These are phyloP conservation scores for Gymnopilus junonius DNA, from an alignment of 768 basidiomycete genomes.

Conservation along the genomic window DNA sequence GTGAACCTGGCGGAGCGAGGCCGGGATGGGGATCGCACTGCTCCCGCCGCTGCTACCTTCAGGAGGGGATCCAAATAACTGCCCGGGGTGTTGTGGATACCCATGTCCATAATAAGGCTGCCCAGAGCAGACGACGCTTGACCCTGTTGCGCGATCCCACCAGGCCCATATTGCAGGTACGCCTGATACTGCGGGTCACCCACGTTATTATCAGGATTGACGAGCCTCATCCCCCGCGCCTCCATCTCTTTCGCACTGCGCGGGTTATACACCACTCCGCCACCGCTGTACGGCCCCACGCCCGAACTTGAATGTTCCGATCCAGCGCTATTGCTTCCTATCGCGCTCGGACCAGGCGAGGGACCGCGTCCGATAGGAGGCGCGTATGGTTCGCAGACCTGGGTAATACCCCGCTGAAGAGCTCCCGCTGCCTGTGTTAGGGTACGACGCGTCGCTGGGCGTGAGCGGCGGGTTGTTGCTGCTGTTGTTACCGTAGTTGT, in stretches of 20 bases:
- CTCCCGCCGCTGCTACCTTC: background rate
- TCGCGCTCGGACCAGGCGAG: slow-evolving; percentile 19
- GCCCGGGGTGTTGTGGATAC: background rate
- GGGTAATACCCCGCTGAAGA: slow-evolving; percentile 11
- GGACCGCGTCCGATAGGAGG: slow-evolving; percentile 23
- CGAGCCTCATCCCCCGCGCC: slow-evolving; percentile 22
- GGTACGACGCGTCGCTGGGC: slow-evolving; percentile 5
- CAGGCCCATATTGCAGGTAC: slow-evolving; percentile 20
- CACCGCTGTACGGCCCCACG: slow-evolving; percentile 8
- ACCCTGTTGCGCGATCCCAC: background rate
- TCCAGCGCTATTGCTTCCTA: slow-evolving; percentile 18
- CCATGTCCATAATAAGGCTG: background rate
- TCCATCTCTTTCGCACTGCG: slow-evolving; percentile 32
- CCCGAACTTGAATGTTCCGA: slow-evolving; percentile 23
- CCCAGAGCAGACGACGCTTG: slow-evolving; percentile 8
- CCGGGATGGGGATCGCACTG: background rate
- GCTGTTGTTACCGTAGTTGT: background rate
- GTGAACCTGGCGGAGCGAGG: background rate
- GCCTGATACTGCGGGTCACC: slow-evolving; percentile 14
- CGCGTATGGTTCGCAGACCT: slow-evolving; percentile 15
- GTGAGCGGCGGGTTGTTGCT: background rate
- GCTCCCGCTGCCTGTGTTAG: background rate
- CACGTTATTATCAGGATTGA: slow-evolving; percentile 22
- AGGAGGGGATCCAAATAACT: background rate
- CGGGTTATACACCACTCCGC: slow-evolving; percentile 13